These are phyloP conservation scores for Vigna mungo DNA, from an alignment of 306 rosid species.

Conservation along the genomic window DNA sequence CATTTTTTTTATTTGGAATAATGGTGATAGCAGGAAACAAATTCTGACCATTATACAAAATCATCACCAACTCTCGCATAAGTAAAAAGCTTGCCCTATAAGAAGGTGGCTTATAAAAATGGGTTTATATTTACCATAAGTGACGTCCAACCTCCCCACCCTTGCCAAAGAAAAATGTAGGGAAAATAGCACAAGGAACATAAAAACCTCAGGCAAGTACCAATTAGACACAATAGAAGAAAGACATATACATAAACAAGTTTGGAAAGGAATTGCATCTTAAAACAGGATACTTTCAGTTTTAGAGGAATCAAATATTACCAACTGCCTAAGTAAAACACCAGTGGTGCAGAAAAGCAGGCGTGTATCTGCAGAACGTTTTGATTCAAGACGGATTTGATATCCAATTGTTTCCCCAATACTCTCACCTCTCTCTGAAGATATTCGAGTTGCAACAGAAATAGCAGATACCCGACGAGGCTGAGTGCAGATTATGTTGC, in stretches of 20 bases:
- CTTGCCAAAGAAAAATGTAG: background rate
- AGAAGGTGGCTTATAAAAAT: background rate
- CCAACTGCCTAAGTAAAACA: conserved; percentile 92
- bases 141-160: background rate
- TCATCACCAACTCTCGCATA: conserved; percentile 24
- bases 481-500: conserved; percentile 91
- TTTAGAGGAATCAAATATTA: conserved; percentile 46
- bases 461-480: conserved; percentile 99
- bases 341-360: conserved; percentile 97
- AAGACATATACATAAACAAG: background rate
- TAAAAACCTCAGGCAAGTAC: conserved; percentile 8
- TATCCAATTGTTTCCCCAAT: conserved; percentile 94
- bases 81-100: background rate
- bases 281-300: conserved; percentile 30
- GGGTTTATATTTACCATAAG: conserved; percentile 1
- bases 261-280: conserved; percentile 20
- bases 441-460: conserved; percentile 92
- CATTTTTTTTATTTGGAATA: conserved; percentile 9
- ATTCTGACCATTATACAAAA: conserved; percentile 1
- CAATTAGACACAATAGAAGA: conserved; percentile 11
- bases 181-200: conserved; percentile 14
- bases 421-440: conserved; percentile 90
- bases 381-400: conserved; percentile 94
- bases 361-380: conserved; percentile 78
- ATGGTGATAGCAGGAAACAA: background rate